A percentile compares a stretch with the other conserved stretches of the same genome.
These are phyloP conservation scores for Teratosphaeriaceae sp. DNA, from an alignment of 2,329 filamentous ascomycete genomes.

Conservation along the genomic window DNA sequence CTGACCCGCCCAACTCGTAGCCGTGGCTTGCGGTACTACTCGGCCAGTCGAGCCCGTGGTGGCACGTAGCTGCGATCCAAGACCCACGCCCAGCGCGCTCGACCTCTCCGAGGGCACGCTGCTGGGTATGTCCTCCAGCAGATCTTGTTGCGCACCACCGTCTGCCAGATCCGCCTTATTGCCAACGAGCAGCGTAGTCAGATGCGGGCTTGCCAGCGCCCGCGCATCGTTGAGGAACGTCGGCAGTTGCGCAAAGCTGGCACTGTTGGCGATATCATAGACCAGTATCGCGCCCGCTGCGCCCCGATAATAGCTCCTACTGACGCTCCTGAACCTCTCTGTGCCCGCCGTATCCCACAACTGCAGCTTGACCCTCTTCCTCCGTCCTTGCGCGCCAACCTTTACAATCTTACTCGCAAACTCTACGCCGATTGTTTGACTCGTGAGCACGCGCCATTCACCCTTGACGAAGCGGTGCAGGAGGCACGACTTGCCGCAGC, in stretches of 20 bases:
- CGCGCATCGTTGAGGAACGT: conserved; percentile 92
- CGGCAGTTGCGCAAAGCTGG: conserved; percentile 68
- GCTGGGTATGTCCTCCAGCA: conserved; percentile 13
- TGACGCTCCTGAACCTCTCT: conserved; percentile 91
- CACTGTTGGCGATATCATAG: conserved; percentile 81
- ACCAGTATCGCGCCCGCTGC: conserved; percentile 90
- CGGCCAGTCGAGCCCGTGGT: conserved; percentile 67
- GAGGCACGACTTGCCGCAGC: conserved; percentile 91
- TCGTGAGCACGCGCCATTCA: conserved; percentile 88
- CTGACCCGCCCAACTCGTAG: conserved; percentile 74
- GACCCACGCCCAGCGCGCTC: conserved; percentile 10
- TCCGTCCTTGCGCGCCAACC: conserved; percentile 66
- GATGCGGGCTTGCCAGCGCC: conserved; percentile 78
- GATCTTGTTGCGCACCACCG: conserved; percentile 3
- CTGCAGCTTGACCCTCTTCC: conserved; percentile 89
- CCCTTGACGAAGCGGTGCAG: conserved; percentile 93
- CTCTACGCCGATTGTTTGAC: conserved; percentile 96
- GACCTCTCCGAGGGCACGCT: conserved; percentile 13
- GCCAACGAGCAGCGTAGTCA: conserved; percentile 79
- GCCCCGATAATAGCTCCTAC: conserved; percentile 90
- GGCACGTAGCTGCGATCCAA: conserved; percentile 54
- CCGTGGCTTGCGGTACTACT: conserved; percentile 70
- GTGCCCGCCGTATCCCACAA: conserved; percentile 98
- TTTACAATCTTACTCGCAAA: conserved; percentile 97
- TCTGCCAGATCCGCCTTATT: conserved; percentile 83